These are phyloP conservation scores for Agaricus blazei DNA, from an alignment of 768 basidiomycete species.

Conservation along the genomic window DNA sequence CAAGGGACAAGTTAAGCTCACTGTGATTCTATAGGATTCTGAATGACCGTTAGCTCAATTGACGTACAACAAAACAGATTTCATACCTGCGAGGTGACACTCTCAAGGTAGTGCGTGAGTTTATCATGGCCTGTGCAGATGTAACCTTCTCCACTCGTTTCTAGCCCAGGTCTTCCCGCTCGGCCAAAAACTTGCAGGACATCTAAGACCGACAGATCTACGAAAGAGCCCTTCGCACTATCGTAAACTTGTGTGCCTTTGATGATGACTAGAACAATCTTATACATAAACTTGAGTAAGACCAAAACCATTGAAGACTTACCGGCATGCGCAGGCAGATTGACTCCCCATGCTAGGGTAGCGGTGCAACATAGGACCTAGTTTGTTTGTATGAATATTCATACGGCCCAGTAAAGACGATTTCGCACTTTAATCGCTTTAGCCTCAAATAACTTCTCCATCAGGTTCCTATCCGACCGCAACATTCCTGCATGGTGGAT, in stretches of 20 bases:
- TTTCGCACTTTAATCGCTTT: slow-evolving; percentile 78
- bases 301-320: not conserved
- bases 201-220: slow-evolving; percentile 90
- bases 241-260: slow-evolving; percentile 98
- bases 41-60: not conserved
- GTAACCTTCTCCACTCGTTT: slow-evolving; percentile 92
- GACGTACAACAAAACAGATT: not conserved
- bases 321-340: slow-evolving; percentile 97
- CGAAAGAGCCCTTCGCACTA: slow-evolving; percentile 81
- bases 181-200: slow-evolving; percentile 97
- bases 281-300: slow-evolving; percentile 8
- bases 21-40: slow-evolving; percentile 98
- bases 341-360: slow-evolving; percentile 98
- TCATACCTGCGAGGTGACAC: slow-evolving; percentile 78
- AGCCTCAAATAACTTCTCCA: slow-evolving; percentile 90
- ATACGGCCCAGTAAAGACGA: not conserved
- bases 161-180: slow-evolving; percentile 84
- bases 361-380: slow-evolving; percentile 98
- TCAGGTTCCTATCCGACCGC: slow-evolving; percentile 88
- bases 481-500: slow-evolving; percentile 99
- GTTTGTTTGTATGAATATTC: not conserved
- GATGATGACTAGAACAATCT: slow-evolving; percentile 65
- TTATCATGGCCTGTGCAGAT: slow-evolving; percentile 96
- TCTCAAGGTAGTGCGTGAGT: slow-evolving; percentile 83
- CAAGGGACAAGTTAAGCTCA: slow-evolving; percentile 29